Evolutionary conservation across 371 early-diverging fungal genomes (phyloP), one percentile per base, ranked within the genome.

Genomic region (Mortierella sp.): DNA sequence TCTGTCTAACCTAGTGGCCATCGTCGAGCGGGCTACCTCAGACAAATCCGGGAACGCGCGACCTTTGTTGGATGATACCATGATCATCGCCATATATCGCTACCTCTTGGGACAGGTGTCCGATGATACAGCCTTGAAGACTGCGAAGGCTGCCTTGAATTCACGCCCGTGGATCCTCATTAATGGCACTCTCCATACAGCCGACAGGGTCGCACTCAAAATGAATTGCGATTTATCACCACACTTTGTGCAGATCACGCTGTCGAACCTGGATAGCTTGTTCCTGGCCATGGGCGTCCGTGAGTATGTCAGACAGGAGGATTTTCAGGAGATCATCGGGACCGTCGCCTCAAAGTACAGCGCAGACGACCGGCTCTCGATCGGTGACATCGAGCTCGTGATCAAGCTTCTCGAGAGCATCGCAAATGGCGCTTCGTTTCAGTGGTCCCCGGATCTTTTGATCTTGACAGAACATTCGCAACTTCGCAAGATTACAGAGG

Each of bases 261-360:
- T 31, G 2, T 9, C 55, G 11, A 50, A 19, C 9, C 27, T 65
- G n/a, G 49, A 56, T 2, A 19, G 14, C 3, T 27, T 72, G n/a
- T 72, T 56, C 46, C 39, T 51, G 3, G 66, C 66, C 0, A 42
- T 72, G 42, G 72, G 72, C 2, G 66, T 72, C 0, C 66, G 60
- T 0, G 48, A 56, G 19, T 6, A 39, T 2, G 49, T 72, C 12
- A 17, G n/a, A 7, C 56, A 50, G 17, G 34, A 26, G 12, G 66
- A 72, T 23, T 21, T 72, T 14, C 26, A 60, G 15, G 47, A 39
- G 1, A 42, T 65, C 4, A 26, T 72, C 1, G 6, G 15, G 2
- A 19, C 2, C 2, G 28, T 69, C 7, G 47, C 31, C 1, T 19
- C n/a, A 0, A 26, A 37, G 24, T 61, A 60, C 39, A 17, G 24